These are phyloP conservation scores for Paramecium tetraurelia DNA, from an alignment of 73 alveolate species.

Conservation along the genomic window DNA sequence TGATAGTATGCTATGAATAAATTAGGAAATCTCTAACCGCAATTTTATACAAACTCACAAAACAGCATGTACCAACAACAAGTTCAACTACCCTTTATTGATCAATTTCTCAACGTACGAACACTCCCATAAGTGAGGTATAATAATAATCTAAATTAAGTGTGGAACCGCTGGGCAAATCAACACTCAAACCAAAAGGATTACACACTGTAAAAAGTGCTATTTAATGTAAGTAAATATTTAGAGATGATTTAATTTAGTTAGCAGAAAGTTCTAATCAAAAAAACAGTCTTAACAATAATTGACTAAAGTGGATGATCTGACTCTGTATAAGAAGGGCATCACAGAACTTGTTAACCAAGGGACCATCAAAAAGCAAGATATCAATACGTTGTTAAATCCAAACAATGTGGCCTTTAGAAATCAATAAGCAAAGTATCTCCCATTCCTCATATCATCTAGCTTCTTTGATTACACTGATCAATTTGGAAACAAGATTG, in stretches of 20 bases:
- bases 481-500: not conserved
- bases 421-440: not conserved
- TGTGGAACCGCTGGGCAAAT: conserved; percentile 22
- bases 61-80: not conserved
- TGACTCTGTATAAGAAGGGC: not conserved
- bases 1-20: conserved; percentile 5
- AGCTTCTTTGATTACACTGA: not conserved
- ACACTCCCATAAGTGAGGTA: conserved; percentile 27
- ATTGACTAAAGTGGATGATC: not conserved
- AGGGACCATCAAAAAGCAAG: not conserved
- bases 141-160: not conserved
- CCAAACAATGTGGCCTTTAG: not conserved
- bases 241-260: not conserved
- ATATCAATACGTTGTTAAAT: not conserved
- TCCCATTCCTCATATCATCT: not conserved
- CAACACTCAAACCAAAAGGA: conserved; percentile 33
- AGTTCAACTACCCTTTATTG: conserved; percentile 32
- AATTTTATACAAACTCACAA: not conserved
- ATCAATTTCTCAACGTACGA: not conserved
- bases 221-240: conserved; percentile 17
- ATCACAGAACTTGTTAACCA: not conserved
- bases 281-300: not conserved
- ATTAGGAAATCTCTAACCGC: not conserved
- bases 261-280: not conserved
- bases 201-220: conserved; percentile 6